Percentiles rank a stretch among this genome's conserved stretches.
Conservation (phyloP, 495 filamentous ascomycete genomes). For the Penicillium silybi region DNA sequence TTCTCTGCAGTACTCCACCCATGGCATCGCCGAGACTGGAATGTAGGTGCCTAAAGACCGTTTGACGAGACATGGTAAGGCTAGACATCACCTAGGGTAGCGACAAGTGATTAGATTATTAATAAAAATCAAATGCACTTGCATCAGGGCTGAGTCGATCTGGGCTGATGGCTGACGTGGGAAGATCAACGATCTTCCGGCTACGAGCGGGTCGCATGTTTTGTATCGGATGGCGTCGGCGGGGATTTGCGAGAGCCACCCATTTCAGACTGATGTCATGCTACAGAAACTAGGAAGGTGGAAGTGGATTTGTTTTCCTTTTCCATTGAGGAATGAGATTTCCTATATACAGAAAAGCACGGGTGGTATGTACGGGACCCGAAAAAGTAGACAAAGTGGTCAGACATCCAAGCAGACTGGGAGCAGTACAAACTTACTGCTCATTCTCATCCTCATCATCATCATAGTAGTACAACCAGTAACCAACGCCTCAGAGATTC, state of each 20-base stretch:
- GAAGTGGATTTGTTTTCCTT: neutral
- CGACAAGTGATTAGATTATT: constrained; percentile 5
- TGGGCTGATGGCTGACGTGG: neutral
- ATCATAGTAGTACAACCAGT: neutral
- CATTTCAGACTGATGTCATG: neutral
- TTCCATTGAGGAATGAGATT: neutral
- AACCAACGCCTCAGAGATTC: neutral
- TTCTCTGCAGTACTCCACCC: neutral
- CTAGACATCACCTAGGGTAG: neutral
- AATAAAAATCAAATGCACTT: neutral
- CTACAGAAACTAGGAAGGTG: neutral
- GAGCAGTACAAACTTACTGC: neutral
- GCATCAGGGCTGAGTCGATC: neutral
- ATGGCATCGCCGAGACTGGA: constrained; percentile 1
- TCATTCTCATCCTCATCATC: too few species aligned
- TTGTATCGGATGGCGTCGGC: neutral
- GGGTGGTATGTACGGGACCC: neutral
- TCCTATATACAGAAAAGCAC: constrained; percentile 3
- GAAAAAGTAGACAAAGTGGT: neutral
- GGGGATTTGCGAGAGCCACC: neutral
- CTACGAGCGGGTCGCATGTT: neutral
- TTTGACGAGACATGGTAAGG: neutral
- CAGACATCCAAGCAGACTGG: constrained; percentile 2
- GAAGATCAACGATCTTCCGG: neutral
- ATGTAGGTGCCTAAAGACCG: constrained; percentile 14